These are phyloP conservation scores for Sisymbrium altissimum DNA, from an alignment of 345 rosid species.

Conservation along the genomic window DNA sequence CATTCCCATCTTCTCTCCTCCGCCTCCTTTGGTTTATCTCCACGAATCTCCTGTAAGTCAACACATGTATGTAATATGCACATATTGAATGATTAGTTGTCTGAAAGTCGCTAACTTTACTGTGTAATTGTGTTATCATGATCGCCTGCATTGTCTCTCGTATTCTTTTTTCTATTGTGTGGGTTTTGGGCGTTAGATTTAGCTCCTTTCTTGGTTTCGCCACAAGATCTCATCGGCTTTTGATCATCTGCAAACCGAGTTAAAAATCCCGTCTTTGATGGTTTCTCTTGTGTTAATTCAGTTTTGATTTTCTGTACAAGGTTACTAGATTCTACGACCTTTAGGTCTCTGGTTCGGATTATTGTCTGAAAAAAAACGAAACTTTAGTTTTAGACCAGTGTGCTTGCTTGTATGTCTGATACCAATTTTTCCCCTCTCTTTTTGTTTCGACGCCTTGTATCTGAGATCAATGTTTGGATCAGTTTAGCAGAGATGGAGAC, in stretches of 20 bases:
- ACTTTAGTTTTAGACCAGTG: background rate
- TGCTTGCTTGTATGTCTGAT: background rate
- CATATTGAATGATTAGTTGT: background rate
- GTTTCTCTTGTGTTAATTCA: background rate
- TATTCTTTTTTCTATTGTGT: background rate
- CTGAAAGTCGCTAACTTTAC: conserved; percentile 10
- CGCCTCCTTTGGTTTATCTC: conserved; percentile 15
- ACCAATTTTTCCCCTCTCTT: background rate
- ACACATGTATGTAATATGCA: background rate
- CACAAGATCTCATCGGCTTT: conserved; percentile 10
- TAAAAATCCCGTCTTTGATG: background rate
- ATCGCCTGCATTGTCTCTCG: conserved; percentile 15
- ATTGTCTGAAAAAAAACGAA: background rate
- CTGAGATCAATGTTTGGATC: background rate
- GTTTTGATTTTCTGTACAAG: background rate
- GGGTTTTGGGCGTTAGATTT: conserved; percentile 10
- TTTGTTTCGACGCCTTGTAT: background rate
- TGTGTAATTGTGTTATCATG: background rate
- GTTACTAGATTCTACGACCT: background rate
- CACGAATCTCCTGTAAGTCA: conserved; percentile 27
- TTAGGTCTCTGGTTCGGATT: background rate
- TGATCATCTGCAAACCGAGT: background rate
- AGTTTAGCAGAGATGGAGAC: conserved; percentile 75
- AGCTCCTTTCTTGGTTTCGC: background rate
- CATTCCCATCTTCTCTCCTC: conserved; percentile 23